These are phyloP conservation scores for Coemansia sp. DNA, from an alignment of 192 early-diverging fungal genomes.

Conservation along the genomic window DNA sequence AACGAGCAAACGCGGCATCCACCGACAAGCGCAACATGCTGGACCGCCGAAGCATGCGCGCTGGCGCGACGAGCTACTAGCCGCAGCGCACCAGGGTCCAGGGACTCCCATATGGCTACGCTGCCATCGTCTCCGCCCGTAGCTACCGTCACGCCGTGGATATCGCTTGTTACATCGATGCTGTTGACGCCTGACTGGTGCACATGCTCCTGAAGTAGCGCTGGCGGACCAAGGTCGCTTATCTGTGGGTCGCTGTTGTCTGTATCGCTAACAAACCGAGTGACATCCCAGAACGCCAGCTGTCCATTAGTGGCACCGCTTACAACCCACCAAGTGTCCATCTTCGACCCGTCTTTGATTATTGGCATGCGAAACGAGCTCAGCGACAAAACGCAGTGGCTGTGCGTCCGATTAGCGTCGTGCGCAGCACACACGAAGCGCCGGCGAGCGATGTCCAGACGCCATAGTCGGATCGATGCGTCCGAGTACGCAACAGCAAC, in stretches of 20 bases:
- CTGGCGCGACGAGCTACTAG: background rate
- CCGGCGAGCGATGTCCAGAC: background rate
- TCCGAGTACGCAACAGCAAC: conserved; percentile 78
- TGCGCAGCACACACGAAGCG: conserved; percentile 19
- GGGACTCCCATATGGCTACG: conserved; percentile 73
- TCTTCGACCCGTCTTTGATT: background rate
- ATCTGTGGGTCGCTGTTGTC: too few species aligned
- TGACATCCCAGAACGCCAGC: conserved; percentile 28
- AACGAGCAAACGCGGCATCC: conserved; percentile 21
- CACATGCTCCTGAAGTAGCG: conserved; percentile 22
- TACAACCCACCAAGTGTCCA: background rate
- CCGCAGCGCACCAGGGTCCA: conserved; percentile 3
- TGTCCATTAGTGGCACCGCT: conserved; percentile 41
- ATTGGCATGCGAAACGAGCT: background rate
- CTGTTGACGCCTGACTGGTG: conserved; percentile 82
- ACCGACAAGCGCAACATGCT: conserved; percentile 33
- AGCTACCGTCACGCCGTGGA: conserved; percentile 38
- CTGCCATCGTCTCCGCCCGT: conserved; percentile 85
- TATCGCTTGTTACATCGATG: conserved; percentile 39
- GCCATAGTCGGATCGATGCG: conserved; percentile 56
- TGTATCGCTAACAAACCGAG: background rate
- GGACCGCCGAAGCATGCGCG: conserved; percentile 71
- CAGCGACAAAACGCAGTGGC: conserved; percentile 33
- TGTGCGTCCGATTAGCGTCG: conserved; percentile 3
- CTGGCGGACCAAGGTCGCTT: conserved; percentile 21